These are phyloP conservation scores for Misopates orontium DNA, from an alignment of 257 asterid species.

Conservation along the genomic window DNA sequence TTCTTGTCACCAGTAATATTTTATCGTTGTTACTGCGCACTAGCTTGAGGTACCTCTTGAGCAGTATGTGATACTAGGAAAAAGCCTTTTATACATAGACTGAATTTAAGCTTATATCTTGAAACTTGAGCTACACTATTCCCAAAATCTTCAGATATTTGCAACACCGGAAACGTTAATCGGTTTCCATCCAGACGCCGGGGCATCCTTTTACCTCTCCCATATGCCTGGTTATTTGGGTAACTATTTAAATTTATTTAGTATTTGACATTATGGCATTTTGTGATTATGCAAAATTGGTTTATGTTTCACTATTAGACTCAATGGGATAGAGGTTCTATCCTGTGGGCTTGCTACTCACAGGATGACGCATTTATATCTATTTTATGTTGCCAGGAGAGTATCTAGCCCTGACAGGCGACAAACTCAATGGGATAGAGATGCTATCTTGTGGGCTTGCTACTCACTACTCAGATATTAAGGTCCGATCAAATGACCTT, in stretches of 20 bases:
- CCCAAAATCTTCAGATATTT: constrained; percentile 60
- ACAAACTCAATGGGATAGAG: constrained; percentile 77
- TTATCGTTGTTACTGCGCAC: too few species aligned
- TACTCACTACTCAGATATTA: constrained; percentile 61
- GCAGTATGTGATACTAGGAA: too few species aligned
- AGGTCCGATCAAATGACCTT: constrained; percentile 41
- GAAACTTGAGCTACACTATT: constrained; percentile 15
- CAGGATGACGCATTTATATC: constrained; percentile 20
- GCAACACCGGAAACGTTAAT: constrained; percentile 91
- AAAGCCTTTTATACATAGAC: too few species aligned
- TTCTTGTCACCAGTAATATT: too few species aligned
- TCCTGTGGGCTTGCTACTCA: too few species aligned
- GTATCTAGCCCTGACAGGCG: constrained; percentile 89
- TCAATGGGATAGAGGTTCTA: too few species aligned
- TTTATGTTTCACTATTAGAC: too few species aligned
- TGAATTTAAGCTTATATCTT: not conserved
- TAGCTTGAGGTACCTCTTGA: too few species aligned
- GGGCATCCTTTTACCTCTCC: constrained; percentile 93
- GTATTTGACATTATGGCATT: constrained; percentile 1
- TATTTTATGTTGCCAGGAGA: constrained; percentile 60
- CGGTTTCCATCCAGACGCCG: constrained; percentile 99
- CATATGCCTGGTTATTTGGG: constrained; percentile 95
- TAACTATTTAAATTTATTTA: constrained; percentile 26
- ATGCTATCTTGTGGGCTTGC: constrained; percentile 96
- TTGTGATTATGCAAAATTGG: not conserved